Conservation (phyloP, 2,329 filamentous ascomycete genomes). For the Cercospora brassicicola region DNA sequence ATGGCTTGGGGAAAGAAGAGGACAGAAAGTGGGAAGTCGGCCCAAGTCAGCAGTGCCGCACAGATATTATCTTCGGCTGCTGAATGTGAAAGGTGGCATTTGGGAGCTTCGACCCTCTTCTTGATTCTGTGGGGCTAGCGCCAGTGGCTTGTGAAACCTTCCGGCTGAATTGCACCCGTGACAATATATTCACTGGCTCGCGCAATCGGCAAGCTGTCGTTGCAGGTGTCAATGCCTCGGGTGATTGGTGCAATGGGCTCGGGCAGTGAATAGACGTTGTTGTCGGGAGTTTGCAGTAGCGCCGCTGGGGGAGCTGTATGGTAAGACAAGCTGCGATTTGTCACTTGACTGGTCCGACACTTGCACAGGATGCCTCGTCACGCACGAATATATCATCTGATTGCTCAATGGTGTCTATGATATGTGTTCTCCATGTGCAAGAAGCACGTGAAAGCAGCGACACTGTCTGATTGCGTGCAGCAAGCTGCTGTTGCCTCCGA, state of each 20-base stretch:
- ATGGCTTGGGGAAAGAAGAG: slow-evolving; percentile 11
- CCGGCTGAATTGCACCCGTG: background rate
- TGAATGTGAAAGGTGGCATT: slow-evolving; percentile 7
- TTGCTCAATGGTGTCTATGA: background rate
- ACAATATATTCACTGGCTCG: background rate
- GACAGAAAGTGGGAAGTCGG: background rate
- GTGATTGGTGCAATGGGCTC: background rate
- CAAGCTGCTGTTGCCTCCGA: background rate
- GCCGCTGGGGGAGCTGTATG: background rate
- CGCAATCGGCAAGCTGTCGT: background rate
- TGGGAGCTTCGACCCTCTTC: slow-evolving; percentile 7
- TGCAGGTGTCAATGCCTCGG: background rate
- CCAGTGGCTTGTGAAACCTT: slow-evolving; percentile 9
- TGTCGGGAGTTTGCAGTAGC: background rate
- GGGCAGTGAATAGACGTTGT: background rate
- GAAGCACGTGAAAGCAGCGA: background rate
- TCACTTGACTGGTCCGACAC: background rate
- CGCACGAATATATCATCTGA: background rate
- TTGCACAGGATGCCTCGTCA: background rate
- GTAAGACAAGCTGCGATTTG: background rate
- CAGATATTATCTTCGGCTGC: slow-evolving; percentile 5
- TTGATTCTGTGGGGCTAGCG: slow-evolving; percentile 7
- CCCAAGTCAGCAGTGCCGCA: background rate
- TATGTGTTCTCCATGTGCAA: background rate
- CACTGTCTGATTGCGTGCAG: background rate